phyloP scores from a whole-genome alignment of 1,284 basidiomycete species.

The Ustilago tritici region DNA sequence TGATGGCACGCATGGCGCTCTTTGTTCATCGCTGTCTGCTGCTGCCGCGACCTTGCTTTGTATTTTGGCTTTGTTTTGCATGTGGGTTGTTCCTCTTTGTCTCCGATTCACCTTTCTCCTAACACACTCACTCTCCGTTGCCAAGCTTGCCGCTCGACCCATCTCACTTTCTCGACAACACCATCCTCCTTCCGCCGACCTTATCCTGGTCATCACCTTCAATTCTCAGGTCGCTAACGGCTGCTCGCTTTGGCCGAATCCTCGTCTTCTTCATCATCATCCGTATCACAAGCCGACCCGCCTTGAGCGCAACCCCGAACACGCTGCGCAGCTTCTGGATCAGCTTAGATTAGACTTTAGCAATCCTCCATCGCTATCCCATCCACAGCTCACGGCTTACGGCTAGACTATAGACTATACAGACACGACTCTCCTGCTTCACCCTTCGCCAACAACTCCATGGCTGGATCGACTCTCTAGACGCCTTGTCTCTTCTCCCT shows the following conservation, averaged over 20 bases:
- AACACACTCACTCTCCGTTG: slow-evolving; percentile 2
- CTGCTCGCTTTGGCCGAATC: not conserved
- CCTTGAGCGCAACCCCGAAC: not conserved
- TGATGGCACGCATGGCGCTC: not conserved
- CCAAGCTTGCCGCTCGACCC: slow-evolving; percentile 8
- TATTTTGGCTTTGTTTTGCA: slow-evolving; percentile 5
- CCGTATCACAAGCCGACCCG: not conserved
- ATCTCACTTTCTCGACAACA: not conserved
- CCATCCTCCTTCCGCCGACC: not conserved
- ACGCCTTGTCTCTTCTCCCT: slow-evolving; percentile 3
- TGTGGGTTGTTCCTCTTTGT: not conserved
- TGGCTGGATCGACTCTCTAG: slow-evolving; percentile 19
- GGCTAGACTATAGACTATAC: slow-evolving; percentile 3
- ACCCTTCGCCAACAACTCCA: slow-evolving; percentile 11
- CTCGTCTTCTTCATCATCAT: not conserved
- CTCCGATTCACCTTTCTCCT: not conserved
- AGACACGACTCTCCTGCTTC: not conserved
- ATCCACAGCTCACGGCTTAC: not conserved
- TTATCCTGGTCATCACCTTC: not conserved
- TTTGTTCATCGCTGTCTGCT: slow-evolving; percentile 2
- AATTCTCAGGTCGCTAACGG: not conserved
- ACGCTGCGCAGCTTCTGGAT: not conserved
- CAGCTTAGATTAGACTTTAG: not conserved
- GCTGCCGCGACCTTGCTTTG: not conserved
- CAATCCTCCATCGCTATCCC: not conserved